phyloP scores from a whole-genome alignment of 768 basidiomycete genomes.

The Cystobasidiopsis lactophilus region DNA sequence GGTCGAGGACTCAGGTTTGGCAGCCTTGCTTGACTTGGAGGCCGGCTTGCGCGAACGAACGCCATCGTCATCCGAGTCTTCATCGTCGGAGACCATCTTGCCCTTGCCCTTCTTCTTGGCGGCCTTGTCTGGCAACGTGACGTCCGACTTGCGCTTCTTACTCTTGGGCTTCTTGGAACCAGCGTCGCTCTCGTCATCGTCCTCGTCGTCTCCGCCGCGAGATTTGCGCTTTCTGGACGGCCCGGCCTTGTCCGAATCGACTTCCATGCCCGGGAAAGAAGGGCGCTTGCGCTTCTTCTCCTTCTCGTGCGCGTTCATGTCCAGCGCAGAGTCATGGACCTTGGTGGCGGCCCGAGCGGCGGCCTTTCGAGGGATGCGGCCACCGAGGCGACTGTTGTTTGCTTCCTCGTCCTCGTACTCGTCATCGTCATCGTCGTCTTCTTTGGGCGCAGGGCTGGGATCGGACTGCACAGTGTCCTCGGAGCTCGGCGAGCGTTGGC shows the following conservation, averaged over 20 bases:
- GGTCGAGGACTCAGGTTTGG: no score
- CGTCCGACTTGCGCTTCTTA: slow-evolving; percentile 5
- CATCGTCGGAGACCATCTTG: background rate
- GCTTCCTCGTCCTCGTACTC: background rate
- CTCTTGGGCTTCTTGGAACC: slow-evolving; percentile 6
- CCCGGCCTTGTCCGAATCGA: slow-evolving; percentile 1
- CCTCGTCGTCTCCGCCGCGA: slow-evolving; percentile 4
- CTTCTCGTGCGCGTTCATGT: slow-evolving; percentile 30
- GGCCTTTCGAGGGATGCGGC: background rate
- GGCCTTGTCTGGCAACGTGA: background rate
- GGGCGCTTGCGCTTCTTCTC: slow-evolving; percentile 3
- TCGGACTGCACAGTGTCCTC: background rate
- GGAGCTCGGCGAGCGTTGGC: background rate
- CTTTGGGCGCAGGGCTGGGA: background rate
- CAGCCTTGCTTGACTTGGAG: no score
- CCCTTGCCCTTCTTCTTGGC: no score
- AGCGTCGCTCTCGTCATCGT: slow-evolving; percentile 15
- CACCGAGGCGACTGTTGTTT: background rate
- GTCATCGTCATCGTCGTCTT: background rate
- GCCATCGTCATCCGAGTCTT: background rate
- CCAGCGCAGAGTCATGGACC: slow-evolving; percentile 20
- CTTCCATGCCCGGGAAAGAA: background rate
- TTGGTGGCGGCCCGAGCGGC: background rate
- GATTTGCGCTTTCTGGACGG: background rate
- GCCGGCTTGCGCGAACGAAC: no score